Base-by-base conservation (phyloP, 805 yeast species). In the Saturnispora diversa region DNA sequence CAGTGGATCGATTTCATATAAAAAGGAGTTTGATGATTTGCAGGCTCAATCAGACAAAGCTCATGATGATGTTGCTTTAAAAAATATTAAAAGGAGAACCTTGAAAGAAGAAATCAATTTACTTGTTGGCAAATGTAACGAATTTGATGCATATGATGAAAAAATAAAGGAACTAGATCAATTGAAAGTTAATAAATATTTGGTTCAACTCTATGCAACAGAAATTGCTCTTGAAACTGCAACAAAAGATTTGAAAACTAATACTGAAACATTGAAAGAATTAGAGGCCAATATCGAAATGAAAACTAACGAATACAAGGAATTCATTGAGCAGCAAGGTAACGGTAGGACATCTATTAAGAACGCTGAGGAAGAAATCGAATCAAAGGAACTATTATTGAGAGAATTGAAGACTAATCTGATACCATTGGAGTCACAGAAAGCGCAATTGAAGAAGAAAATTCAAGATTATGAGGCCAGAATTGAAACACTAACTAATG, bases 1-100 rank as follows among this genome's bases (percentile, higher is more conserved):
- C 21, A 82, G 94, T 45, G 95, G 96, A 0, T 84, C 95, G 0
- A 60, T 66, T 6, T 92, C 84, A 29, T 72, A 58, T 49, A 72
- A 74, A 34, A 65, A 64, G 22, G 85, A 85, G 43, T 90, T 83
- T 56, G 90, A 82, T 9, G 44, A 49, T 12, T 60, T 85, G 37
- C 69, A 72, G 48, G 82, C 75, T 13, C 77, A 79, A 50, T 73
- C 71, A 40, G 92, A 80, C 31, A 66, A 64, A 22, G 80, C 90
- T 3, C 79, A 73, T 43, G 81, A 77, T 31, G 66, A 69, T 2
- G 70, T 94, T 0, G 72, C 80, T 3, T 66, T 74, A 9, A 73
- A 83, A 3, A 75, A 81, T 44, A 72, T 84, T 21, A 74, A 78
- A 46, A 80, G 80, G 59, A 74, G 88, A 56, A 72, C 79, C 28